phyloP scores from a whole-genome alignment of 805 yeast species.

The Candida silvatica region DNA sequence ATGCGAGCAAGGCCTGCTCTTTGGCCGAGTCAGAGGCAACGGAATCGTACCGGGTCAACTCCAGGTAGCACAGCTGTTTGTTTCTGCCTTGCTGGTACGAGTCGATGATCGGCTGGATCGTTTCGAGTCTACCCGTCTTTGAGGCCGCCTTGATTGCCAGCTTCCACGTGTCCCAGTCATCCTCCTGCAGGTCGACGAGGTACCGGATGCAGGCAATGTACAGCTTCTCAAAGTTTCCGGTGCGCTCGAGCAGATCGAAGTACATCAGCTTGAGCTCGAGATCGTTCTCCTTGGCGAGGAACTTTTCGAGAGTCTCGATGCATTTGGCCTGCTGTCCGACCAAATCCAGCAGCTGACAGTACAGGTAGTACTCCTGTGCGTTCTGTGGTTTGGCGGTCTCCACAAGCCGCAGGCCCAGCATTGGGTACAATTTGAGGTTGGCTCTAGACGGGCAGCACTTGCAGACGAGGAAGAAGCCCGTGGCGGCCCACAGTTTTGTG shows the following conservation, averaged over 20 bases:
- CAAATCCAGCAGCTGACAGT: conserved; percentile 38
- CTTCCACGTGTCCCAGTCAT: conserved; percentile 77
- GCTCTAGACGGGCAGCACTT: conserved; percentile 26
- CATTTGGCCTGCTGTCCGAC: conserved; percentile 28
- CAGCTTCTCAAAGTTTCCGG: conserved; percentile 36
- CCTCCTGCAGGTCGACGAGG: conserved; percentile 41
- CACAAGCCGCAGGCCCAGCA: conserved; percentile 51
- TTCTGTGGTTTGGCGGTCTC: conserved; percentile 41
- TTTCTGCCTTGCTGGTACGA: conserved; percentile 41
- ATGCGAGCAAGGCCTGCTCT: no score
- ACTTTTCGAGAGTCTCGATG: conserved; percentile 21
- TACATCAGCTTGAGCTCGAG: conserved; percentile 55
- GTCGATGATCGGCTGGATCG: conserved; percentile 23
- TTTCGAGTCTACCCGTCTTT: conserved; percentile 25
- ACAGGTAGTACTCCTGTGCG: conserved; percentile 62
- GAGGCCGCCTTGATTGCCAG: conserved; percentile 37
- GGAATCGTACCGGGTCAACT: conserved; percentile 23
- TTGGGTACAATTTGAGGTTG: conserved; percentile 46
- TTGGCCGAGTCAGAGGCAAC: background rate
- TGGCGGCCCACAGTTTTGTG: conserved; percentile 46
- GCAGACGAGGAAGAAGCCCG: conserved; percentile 37
- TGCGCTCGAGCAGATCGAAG: conserved; percentile 35
- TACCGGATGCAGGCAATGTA: conserved; percentile 30
- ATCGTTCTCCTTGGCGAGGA: conserved; percentile 35
- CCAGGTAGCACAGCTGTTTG: conserved; percentile 43